phyloP scores from a whole-genome alignment of 2,329 filamentous ascomycete species.

The Cladosporium sp. region DNA sequence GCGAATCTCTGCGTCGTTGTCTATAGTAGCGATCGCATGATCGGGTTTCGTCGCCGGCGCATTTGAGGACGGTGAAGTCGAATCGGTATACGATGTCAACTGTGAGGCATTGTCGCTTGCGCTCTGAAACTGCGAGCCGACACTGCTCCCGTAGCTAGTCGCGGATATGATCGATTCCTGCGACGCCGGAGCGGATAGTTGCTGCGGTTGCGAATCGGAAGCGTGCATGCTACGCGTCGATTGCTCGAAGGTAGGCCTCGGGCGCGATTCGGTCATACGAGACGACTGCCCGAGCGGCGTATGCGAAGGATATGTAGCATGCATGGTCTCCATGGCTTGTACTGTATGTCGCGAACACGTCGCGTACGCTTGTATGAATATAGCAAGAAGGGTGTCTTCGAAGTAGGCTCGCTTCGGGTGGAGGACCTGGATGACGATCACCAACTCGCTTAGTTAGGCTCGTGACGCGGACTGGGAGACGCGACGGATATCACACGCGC shows the following conservation, averaged over 20 bases:
- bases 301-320: conserved; percentile 16
- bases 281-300: conserved; percentile 6
- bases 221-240: conserved; percentile 25
- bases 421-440: conserved; percentile 1
- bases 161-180: conserved; percentile 28
- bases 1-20: neutral
- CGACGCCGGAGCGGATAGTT: conserved; percentile 26
- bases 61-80: conserved; percentile 25
- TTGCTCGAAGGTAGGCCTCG: conserved; percentile 13
- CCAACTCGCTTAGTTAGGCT: neutral
- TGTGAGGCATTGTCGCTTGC: conserved; percentile 28
- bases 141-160: conserved; percentile 24
- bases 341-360: neutral
- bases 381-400: neutral
- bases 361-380: neutral
- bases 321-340: conserved; percentile 15
- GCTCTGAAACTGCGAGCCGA: conserved; percentile 14
- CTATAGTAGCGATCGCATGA: neutral
- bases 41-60: neutral
- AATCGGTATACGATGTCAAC: conserved; percentile 28
- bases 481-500: neutral
- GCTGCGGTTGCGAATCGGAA: conserved; percentile 15
- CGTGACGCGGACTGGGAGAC: conserved; percentile 2
- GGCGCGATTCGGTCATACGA: conserved; percentile 6
- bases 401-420: conserved; percentile 5